A percentile compares a stretch with the other conserved stretches of the same genome.
These are phyloP conservation scores for Mimosa bimucronata DNA, from an alignment of 306 rosid species.

Conservation along the genomic window DNA sequence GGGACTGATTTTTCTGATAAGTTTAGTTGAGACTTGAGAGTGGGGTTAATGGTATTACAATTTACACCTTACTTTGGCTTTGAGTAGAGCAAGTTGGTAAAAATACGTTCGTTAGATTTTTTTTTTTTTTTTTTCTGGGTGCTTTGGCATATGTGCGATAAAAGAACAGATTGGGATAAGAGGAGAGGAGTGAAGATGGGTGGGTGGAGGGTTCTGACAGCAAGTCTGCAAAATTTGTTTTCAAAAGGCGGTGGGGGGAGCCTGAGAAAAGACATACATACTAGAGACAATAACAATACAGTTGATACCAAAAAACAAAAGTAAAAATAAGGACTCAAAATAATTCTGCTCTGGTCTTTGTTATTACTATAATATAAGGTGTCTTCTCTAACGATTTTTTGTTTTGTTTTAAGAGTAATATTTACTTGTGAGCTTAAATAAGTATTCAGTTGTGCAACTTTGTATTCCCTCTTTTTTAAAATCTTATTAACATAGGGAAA, in stretches of 20 bases:
- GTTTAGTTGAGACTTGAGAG: neutral
- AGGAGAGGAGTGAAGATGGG: neutral
- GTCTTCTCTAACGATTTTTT: too few relatives aligned
- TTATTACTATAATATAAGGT: too few relatives aligned
- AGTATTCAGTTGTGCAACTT: too few relatives aligned
- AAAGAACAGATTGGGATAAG: neutral
- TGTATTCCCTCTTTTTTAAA: too few relatives aligned
- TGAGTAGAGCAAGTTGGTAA: constrained; percentile 8
- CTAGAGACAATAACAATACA: constrained; percentile 73
- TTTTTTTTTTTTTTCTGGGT: constrained; percentile 38
- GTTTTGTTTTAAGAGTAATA: too few relatives aligned
- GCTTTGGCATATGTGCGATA: constrained; percentile 46
- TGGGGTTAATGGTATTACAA: neutral
- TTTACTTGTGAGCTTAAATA: too few relatives aligned
- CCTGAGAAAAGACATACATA: neutral
- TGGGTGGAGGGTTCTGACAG: constrained; percentile 53
- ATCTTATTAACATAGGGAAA: too few relatives aligned
- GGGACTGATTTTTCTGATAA: neutral
- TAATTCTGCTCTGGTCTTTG: too few relatives aligned
- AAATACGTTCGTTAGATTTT: neutral
- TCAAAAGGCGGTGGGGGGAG: constrained; percentile 54
- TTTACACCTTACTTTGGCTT: constrained; percentile 34
- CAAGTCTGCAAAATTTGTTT: constrained; percentile 82
- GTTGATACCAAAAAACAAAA: too few relatives aligned
- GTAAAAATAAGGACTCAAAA: too few relatives aligned